phyloP scores from a whole-genome alignment of 441 rosid species.

The Aquilaria agallochum region DNA sequence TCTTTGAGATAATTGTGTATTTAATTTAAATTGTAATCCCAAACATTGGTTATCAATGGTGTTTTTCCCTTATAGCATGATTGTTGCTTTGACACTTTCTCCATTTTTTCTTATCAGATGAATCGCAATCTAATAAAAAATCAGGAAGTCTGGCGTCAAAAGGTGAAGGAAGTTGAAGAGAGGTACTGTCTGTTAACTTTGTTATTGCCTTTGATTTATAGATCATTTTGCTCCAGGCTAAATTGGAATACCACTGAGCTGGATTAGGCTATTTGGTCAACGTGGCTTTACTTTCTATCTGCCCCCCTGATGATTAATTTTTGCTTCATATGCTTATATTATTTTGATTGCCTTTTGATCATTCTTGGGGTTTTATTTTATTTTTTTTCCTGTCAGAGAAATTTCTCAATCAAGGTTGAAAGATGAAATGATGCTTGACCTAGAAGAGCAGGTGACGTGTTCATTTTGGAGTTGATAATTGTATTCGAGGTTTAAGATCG shows the following conservation, averaged over 20 bases:
- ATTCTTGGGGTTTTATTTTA: not conserved
- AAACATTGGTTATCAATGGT: not conserved
- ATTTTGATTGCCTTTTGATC: not conserved
- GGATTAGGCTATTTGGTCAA: not conserved
- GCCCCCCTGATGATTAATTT: too few relatives aligned
- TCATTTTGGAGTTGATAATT: not conserved
- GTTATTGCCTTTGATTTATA: too few relatives aligned
- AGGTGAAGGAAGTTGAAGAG: slow-evolving; percentile 71
- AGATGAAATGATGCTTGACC: slow-evolving; percentile 63
- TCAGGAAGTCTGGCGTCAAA: slow-evolving; percentile 60
- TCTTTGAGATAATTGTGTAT: not conserved
- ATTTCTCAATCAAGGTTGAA: slow-evolving; percentile 27
- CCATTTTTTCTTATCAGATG: slow-evolving; percentile 30
- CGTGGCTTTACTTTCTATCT: too few relatives aligned
- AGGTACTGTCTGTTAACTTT: slow-evolving; percentile 34
- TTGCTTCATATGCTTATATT: not conserved
- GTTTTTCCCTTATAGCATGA: not conserved
- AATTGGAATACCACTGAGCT: too few relatives aligned
- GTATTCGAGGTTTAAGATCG: slow-evolving; percentile 9
- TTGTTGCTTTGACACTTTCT: slow-evolving; percentile 2
- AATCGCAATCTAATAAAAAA: slow-evolving; percentile 69
- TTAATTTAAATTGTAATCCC: not conserved
- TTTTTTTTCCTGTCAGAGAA: slow-evolving; percentile 39
- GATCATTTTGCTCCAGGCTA: too few relatives aligned
- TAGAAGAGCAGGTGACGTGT: slow-evolving; percentile 74